Conservation (phyloP, 2,329 filamentous ascomycete genomes). For the Penicillium sp. region DNA sequence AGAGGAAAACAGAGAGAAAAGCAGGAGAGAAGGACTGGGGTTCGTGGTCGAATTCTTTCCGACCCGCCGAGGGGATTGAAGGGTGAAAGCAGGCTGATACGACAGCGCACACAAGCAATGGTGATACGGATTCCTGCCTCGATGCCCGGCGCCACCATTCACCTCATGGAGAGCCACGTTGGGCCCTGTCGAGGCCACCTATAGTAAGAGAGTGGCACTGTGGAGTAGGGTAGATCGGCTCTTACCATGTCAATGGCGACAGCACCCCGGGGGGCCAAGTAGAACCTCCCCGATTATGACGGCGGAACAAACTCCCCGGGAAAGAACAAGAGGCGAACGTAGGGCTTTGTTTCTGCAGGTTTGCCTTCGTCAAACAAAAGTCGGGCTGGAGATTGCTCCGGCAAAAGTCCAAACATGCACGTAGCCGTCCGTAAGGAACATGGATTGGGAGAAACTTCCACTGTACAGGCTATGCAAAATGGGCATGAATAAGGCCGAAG, state of each 20-base stretch:
- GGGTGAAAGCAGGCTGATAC: slow-evolving; percentile 20
- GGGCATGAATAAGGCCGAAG: slow-evolving; percentile 12
- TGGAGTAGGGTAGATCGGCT: slow-evolving; percentile 2
- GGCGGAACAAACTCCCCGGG: slow-evolving; percentile 11
- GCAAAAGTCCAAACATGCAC: slow-evolving; percentile 26
- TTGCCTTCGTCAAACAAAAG: slow-evolving; percentile 27
- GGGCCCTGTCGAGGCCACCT: slow-evolving; percentile 23
- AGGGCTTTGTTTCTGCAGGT: slow-evolving; percentile 27
- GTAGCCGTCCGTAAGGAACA: slow-evolving; percentile 27
- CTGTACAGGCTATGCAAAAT: slow-evolving; percentile 2
- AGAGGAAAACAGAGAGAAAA: slow-evolving; percentile 7
- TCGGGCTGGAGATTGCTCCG: slow-evolving; percentile 21
- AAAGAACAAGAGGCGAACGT: slow-evolving; percentile 7
- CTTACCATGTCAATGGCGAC: slow-evolving; percentile 3
- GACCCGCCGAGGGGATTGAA: slow-evolving; percentile 21
- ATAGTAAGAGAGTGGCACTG: slow-evolving; percentile 6
- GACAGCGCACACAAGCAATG: slow-evolving; percentile 26
- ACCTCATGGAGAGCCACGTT: slow-evolving; percentile 26
- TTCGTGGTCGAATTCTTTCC: slow-evolving; percentile 25
- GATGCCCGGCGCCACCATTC: slow-evolving; percentile 22
- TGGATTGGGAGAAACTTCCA: slow-evolving; percentile 17
- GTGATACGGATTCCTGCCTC: slow-evolving; percentile 27
- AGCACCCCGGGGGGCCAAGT: slow-evolving; percentile 12
- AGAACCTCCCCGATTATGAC: slow-evolving; percentile 19
- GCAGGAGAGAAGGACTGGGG: slow-evolving; percentile 15